A percentile compares a stretch with the other conserved stretches of the same genome.
Conservation (phyloP, 1,139 yeast genomes). For the Scheffersomyces segobiensis region DNA sequence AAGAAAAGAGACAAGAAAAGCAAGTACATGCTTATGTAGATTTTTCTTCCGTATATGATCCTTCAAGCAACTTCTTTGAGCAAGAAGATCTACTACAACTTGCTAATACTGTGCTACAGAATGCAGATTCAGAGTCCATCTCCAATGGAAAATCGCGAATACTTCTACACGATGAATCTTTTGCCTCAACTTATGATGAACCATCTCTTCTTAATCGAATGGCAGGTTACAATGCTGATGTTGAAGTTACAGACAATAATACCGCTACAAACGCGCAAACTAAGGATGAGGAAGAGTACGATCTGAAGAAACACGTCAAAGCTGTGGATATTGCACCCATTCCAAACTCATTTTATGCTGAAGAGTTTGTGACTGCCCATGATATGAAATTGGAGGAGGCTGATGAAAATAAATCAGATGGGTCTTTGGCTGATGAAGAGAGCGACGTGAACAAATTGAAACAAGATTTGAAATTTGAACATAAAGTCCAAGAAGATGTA, state of each 20-base stretch:
- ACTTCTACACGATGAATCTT: not conserved
- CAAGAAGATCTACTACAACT: conserved; percentile 9
- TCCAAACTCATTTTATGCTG: conserved; percentile 19
- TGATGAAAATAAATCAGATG: conserved; percentile 26
- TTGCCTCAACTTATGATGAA: not conserved
- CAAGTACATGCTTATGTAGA: not conserved
- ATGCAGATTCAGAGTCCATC: conserved; percentile 4
- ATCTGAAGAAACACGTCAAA: not conserved
- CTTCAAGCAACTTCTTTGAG: not conserved
- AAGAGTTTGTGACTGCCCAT: conserved; percentile 5
- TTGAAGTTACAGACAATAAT: conserved; percentile 18
- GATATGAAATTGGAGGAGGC: conserved; percentile 12
- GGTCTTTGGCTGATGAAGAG: conserved; percentile 29
- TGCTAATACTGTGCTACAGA: conserved; percentile 13
- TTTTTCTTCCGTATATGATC: not conserved
- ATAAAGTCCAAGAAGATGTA: not conserved
- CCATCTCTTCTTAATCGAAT: not conserved
- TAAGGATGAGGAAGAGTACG: conserved; percentile 5
- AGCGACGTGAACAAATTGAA: conserved; percentile 6
- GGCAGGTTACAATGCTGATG: conserved; percentile 22
- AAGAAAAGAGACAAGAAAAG: not conserved
- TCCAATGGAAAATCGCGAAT: not conserved
- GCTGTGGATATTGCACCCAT: conserved; percentile 15
- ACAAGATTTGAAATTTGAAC: conserved; percentile 6
- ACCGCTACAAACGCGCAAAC: conserved; percentile 4